Conservation (phyloP, 352 stramenopile genomes). For the Peronospora belbahrii region DNA sequence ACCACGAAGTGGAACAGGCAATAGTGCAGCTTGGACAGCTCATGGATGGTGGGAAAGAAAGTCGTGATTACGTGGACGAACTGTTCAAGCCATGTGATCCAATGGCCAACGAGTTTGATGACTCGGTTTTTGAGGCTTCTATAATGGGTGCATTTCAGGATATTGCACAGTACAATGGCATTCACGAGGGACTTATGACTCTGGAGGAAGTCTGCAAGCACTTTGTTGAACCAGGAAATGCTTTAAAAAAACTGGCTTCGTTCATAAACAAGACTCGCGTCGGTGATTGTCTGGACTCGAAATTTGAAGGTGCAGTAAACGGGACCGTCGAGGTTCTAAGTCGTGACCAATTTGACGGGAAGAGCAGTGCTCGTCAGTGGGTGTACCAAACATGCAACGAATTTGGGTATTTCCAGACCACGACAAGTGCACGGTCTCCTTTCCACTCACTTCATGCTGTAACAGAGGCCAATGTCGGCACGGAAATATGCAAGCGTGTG, state of each 20-base stretch:
- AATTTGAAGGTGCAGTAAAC: slow-evolving; percentile 62
- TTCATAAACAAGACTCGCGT: slow-evolving; percentile 54
- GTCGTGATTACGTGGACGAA: slow-evolving; percentile 32
- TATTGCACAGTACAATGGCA: slow-evolving; percentile 67
- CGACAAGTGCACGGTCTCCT: slow-evolving; percentile 44
- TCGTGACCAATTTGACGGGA: slow-evolving; percentile 56
- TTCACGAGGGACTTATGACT: slow-evolving; percentile 41
- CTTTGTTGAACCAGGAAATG: slow-evolving; percentile 31
- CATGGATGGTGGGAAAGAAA: slow-evolving; percentile 43
- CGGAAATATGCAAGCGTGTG: slow-evolving; percentile 76
- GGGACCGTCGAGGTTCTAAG: slow-evolving; percentile 57
- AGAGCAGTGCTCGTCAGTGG: slow-evolving; percentile 71
- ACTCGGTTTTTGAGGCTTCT: slow-evolving; percentile 70
- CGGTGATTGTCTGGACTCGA: slow-evolving; percentile 65
- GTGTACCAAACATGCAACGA: slow-evolving; percentile 87
- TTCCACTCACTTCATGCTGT: slow-evolving; percentile 61
- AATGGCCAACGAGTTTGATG: slow-evolving; percentile 73
- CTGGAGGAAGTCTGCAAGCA: slow-evolving; percentile 55
- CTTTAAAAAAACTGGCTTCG: slow-evolving; percentile 37
- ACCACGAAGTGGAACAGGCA: slow-evolving; percentile 56
- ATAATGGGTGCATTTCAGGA: slow-evolving; percentile 76
- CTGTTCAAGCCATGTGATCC: slow-evolving; percentile 62
- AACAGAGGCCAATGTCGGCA: slow-evolving; percentile 60
- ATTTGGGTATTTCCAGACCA: slow-evolving; percentile 85
- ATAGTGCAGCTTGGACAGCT: slow-evolving; percentile 46